Evolutionary conservation across 2,329 filamentous ascomycete species (phyloP), one percentile per base, ranked within the genome.

Genomic region (Pseudogymnoascus sp.): DNA sequence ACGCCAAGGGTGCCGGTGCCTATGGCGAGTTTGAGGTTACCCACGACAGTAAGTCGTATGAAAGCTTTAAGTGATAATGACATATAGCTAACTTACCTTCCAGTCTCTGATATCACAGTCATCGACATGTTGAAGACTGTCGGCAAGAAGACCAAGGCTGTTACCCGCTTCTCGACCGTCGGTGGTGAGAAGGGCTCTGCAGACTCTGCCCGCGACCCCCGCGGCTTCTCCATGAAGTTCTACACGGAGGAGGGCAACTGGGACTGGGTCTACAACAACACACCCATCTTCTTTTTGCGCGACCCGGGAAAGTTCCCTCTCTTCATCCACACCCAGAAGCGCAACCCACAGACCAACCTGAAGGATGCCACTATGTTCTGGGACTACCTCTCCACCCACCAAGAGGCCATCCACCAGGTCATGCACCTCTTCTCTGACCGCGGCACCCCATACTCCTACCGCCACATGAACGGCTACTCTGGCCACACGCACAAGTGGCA

Each of bases 251-350:
- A 90, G 71, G 88, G 88, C 59, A 90, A 78, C 72, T 89, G 84
- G 83, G 88, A 91, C 72, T 85, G 86, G 80, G 87, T 90, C 24
- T 87, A 84, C 73, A 90, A 89, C 78, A 91, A 91, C 76, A 91
- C 87, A 0, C 89, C 89, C 1, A 81, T 91, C 26, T 92, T 92
- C 80, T 91, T 92, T 79, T 70, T 91, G 24, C 82, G 89, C 46
- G 89, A 91, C 68, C 87, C 89, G 2, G 81, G 83, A 70, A 90
- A 91, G 73, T 91, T 90, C 76, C 88, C 88, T 37, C 77, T 87
- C 71, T 88, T 91, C 75, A 90, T 90, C 66, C 88, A 90, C 77
- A 89, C 88, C 3, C 89, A 92, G 75, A 91, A 91, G 81, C 82
- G 88, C 59, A 82, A 91, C 75, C 89, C 89, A 0, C 81, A 85